A percentile compares a stretch with the other conserved stretches of the same genome.
Evolutionary conservation across 768 basidiomycete species (phyloP).

Genomic region (Naganishia vishniacii): DNA sequence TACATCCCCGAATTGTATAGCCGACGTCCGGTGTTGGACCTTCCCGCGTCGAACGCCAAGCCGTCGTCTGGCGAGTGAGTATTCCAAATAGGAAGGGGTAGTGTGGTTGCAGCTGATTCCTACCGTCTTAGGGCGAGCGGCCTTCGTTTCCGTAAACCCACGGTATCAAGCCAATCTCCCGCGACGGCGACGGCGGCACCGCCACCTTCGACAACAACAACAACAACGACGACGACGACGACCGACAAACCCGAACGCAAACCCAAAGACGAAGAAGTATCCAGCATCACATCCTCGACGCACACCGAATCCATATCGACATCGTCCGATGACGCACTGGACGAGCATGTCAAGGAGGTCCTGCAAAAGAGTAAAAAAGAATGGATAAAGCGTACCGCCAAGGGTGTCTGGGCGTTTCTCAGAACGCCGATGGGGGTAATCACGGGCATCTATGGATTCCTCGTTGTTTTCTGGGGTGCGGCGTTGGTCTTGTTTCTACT

Average conservation of each 20-base stretch:
- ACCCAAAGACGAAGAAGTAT: constrained; percentile 14
- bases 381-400: constrained; percentile 50
- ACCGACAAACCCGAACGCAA: neutral
- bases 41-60: too few relatives aligned
- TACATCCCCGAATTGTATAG: constrained; percentile 62
- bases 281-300: constrained; percentile 27
- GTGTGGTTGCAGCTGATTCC: too few relatives aligned
- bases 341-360: constrained; percentile 73
- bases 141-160: neutral
- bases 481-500: constrained; percentile 69
- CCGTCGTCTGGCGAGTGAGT: too few relatives aligned
- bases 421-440: constrained; percentile 75
- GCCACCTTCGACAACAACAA: too few relatives aligned
- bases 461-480: constrained; percentile 79
- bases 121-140: neutral
- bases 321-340: constrained; percentile 53
- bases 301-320: too few relatives aligned
- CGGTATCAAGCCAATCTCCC: neutral
- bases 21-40: constrained; percentile 62
- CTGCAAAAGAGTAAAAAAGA: constrained; percentile 58
- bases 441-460: constrained; percentile 70
- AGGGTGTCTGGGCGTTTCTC: constrained; percentile 73
- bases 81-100: too few relatives aligned
- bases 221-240: neutral
- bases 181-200: too few relatives aligned